These are phyloP conservation scores for Xylariaceae sp. DNA, from an alignment of 2,329 filamentous ascomycete species.

Conservation along the genomic window DNA sequence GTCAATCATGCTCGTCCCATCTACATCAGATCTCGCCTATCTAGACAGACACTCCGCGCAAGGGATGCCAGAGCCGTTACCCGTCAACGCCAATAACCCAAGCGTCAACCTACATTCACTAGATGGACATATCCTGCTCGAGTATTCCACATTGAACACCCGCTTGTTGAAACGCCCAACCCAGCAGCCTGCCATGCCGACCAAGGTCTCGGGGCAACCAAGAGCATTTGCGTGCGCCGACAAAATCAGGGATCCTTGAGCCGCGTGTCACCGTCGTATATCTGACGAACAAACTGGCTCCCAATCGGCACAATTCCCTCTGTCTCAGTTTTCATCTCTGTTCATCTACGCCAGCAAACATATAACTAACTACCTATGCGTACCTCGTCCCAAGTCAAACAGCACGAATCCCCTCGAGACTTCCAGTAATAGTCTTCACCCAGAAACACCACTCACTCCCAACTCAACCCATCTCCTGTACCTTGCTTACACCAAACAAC, in stretches of 20 bases:
- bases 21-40: not conserved
- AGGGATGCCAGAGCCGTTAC: not conserved
- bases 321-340: not conserved
- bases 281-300: not conserved
- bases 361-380: no score
- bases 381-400: no score
- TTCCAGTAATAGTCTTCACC: no score
- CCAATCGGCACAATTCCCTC: constrained; percentile 15
- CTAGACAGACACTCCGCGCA: not conserved
- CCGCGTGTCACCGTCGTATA: constrained; percentile 3
- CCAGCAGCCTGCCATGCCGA: not conserved
- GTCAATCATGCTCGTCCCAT: not conserved
- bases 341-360: no score
- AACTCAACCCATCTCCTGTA: no score
- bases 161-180: not conserved
- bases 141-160: not conserved
- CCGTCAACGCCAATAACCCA: not conserved
- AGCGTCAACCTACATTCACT: no score
- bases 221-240: not conserved
- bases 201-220: not conserved
- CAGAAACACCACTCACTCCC: no score
- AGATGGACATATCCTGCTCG: no score
- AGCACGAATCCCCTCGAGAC: no score
- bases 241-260: not conserved
- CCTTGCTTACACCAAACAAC: no score